Base-by-base conservation (phyloP, 2,329 filamentous ascomycete species). In the Aspergillus sp. region DNA sequence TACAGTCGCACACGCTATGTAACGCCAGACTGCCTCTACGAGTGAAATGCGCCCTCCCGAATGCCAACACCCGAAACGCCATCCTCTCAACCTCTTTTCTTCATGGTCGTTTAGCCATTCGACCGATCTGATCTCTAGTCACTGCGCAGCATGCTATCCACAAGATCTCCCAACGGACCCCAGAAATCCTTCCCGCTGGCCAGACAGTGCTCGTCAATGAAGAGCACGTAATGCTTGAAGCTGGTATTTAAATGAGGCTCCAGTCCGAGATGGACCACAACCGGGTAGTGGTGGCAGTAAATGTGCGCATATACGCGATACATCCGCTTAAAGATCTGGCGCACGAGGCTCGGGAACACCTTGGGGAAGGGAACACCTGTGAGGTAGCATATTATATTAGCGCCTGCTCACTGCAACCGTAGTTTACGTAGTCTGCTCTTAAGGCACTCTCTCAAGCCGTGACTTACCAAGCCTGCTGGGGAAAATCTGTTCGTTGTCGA, bases 151-250 rank as follows among this genome's bases (percentile, higher is more conserved):
- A 99, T 99, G 76, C 92, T 98, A 75, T 99, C 95, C 54, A 99
- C 95, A 67, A 99, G 81, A 77, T 99, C 95, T 10, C 94, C 94
- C 60, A 99, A 77, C 11, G 95, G 95, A 1, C 95, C 95, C 90
- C 94, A 99, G 81, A 94, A 99, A 77, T 99, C 95, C 78, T 96
- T 93, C 54, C 94, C 95, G 72, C 88, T 96, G 27, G 92, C 92
- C 68, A 99, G 80, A 68, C 87, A 88, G 79, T 98, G 95, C 83
- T 99, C 96, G 76, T 99, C 93, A 68, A 99, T 92, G 78, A 99
- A 99, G 61, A 99, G 85, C 64, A 99, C 95, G 73, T 98, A 99
- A 79, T 99, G 95, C 84, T 99, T 99, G 87, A 99, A 99, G 80
- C 92, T 96, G 13, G 95, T 99, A 80, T 99, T 99, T 66, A 99